Base-by-base conservation (phyloP, 441 rosid genomes). In the Arabidopsis lyrata region DNA sequence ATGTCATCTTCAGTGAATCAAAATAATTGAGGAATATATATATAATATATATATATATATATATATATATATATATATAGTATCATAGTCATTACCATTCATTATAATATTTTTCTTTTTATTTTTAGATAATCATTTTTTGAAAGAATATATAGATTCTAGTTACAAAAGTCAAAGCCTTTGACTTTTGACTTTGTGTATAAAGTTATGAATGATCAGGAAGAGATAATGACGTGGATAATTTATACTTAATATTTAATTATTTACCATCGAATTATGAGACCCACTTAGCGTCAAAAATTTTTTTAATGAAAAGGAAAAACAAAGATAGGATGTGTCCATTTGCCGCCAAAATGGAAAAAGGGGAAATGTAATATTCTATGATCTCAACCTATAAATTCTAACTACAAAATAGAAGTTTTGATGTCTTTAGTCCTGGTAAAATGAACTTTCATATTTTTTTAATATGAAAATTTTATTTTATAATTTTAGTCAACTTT, bases 261-360 rank as follows among this genome's bases (percentile, higher is more conserved):
- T 22, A 22, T 22, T 48, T 52, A 18, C 22, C 44, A 56, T 31
- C 4, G 55, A 68, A 55, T 39, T 68, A 52, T 66, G 50, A 38
- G 10, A 52, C 60, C 61, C 71, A 27, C 61, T 66, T 49, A 66
- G 18, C 20, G 36, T 27, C 15, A 38, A n/a, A n/a, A n/a, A 42
- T 22, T 5, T 20, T 49, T 49, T 49, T 49, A 8, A 2, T 2
- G 20, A 7, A 50, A 20, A 1, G 6, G 3, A 50, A 18, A 1
- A 5, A 9, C 2, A 4, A 22, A 50, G 12, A 52, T 52, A 52
- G 15, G 27, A 56, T 2, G 42, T 34, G 27, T 15, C 27, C 27
- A 34, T 57, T 34, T 57, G 42, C 42, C 14, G n/a, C 24, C 27
- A 57, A 34, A 57, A 15, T 57, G 42, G 27, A 34, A 57, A 55